phyloP scores from a whole-genome alignment of 805 yeast genomes.

The Huiozyma naganishii region DNA sequence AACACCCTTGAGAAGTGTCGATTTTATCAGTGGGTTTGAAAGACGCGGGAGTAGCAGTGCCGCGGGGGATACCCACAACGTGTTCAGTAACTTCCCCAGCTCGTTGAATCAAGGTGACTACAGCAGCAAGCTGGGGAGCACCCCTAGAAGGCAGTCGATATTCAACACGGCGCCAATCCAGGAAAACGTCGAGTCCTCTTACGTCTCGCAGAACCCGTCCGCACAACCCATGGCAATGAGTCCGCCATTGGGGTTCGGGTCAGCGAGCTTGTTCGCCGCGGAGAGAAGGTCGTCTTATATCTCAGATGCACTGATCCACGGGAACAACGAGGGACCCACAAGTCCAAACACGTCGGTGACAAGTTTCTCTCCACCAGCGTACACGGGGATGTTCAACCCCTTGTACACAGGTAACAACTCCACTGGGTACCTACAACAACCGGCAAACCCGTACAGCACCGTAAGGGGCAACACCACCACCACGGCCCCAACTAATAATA shows the following conservation, averaged over 20 bases:
- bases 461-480: conserved; percentile 4
- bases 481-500: neutral
- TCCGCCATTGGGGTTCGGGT: neutral
- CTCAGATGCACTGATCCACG: conserved; percentile 47
- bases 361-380: neutral
- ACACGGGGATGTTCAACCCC: neutral
- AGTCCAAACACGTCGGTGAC: neutral
- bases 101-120: neutral
- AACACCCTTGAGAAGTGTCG: conserved; percentile 6
- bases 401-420: neutral
- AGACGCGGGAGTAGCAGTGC: neutral
- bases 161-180: conserved; percentile 2
- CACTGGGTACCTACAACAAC: neutral
- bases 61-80: neutral
- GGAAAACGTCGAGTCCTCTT: neutral
- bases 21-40: conserved; percentile 22
- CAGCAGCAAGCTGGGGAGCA: neutral
- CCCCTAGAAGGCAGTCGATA: conserved; percentile 9
- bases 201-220: neutral
- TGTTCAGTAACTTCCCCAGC: neutral
- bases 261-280: conserved; percentile 15
- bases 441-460: neutral
- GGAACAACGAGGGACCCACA: conserved; percentile 1
- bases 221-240: neutral
- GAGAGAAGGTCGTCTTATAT: conserved; percentile 68